Evolutionary conservation across 2,329 filamentous ascomycete genomes (phyloP).

Genomic region (Aspergillus aculeatus): DNA sequence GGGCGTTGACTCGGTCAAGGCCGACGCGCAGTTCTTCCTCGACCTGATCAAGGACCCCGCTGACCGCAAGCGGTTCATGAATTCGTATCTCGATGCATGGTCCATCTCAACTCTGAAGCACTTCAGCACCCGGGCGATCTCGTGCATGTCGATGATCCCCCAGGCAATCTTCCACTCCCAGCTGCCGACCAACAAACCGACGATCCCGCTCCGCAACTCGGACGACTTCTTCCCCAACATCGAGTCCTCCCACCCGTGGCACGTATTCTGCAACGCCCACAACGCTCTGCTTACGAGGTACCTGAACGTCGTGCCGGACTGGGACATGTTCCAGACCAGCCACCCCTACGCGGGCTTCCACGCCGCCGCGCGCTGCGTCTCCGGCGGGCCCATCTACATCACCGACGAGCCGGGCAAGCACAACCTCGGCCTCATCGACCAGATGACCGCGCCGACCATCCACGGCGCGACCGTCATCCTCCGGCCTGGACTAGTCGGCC

Average conservation of each 20-base stretch:
- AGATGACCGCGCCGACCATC: conserved; percentile 76
- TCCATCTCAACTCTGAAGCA: conserved; percentile 71
- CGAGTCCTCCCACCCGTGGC: conserved; percentile 82
- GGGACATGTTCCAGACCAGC: conserved; percentile 71
- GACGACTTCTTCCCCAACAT: conserved; percentile 87
- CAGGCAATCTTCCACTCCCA: conserved; percentile 84
- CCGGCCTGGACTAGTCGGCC: conserved; percentile 71
- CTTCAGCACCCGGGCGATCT: conserved; percentile 76
- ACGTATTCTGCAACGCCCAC: conserved; percentile 91
- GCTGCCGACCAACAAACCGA: conserved; percentile 70
- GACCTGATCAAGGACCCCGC: conserved; percentile 70
- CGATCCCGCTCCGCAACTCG: conserved; percentile 77
- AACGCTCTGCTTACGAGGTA: conserved; percentile 80
- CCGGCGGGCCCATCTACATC: conserved; percentile 90
- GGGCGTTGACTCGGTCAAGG: conserved; percentile 86
- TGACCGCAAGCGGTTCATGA: conserved; percentile 69
- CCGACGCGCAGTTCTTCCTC: conserved; percentile 86
- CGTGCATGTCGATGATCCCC: conserved; percentile 91
- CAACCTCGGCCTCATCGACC: conserved; percentile 68
- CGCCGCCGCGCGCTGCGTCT: conserved; percentile 83
- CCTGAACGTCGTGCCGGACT: conserved; percentile 83
- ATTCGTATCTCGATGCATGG: conserved; percentile 83
- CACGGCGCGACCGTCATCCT: conserved; percentile 76
- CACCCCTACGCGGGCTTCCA: conserved; percentile 77
- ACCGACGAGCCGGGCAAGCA: conserved; percentile 86